Base-by-base conservation (phyloP, 176 grass and related monocot species). In the Aegilops tauschii region DNA sequence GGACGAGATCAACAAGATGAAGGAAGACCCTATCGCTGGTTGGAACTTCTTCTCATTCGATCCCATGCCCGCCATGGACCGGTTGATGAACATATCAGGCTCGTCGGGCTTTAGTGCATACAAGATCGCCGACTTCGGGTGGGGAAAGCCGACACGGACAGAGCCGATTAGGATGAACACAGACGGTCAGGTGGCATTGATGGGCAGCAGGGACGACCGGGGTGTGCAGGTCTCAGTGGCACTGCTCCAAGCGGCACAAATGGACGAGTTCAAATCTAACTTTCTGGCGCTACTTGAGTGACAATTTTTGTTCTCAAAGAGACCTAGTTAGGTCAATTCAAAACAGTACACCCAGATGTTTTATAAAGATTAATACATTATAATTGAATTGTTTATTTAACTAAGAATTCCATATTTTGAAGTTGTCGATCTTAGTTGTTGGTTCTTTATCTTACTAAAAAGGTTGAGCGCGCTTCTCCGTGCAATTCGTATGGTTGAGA, bases 141-240 rank as follows among this genome's bases (percentile, higher is more conserved):
- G 86, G 92, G 92, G 92, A 0, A 88, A 44, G 18, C 89, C 92
- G 5, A 58, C 61, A 4, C 83, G 92, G 61, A 84, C 87, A 35
- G 89, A 91, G 92, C 16, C 67, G 0, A 44, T 93, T 31, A 83
- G 73, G 29, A 84, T 92, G 91, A 87, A 89, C 80, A 28, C 16
- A 63, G 86, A 89, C 6, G 90, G 90, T 4, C 82, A 82, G 52
- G 50, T 86, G 78, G 90, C 84, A 11, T 34, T 87, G 13, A 39
- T 71, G 12, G 35, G 84, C 1, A 37, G 63, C 9, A 82, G 13
- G 37, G 71, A 83, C 11, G 88, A 79, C 1, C 8, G 29, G 0
- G 87, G 75, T 6, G 87, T 86, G 45, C 88, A 90, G 71, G 69
- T 64, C 0, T 78, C 88, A 6, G 78, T 86, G 25, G 59, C 62